Percentiles rank a stretch among this genome's conserved stretches.
These are phyloP conservation scores for Henckelia pumila DNA, from an alignment of 257 asterid genomes.

Conservation along the genomic window DNA sequence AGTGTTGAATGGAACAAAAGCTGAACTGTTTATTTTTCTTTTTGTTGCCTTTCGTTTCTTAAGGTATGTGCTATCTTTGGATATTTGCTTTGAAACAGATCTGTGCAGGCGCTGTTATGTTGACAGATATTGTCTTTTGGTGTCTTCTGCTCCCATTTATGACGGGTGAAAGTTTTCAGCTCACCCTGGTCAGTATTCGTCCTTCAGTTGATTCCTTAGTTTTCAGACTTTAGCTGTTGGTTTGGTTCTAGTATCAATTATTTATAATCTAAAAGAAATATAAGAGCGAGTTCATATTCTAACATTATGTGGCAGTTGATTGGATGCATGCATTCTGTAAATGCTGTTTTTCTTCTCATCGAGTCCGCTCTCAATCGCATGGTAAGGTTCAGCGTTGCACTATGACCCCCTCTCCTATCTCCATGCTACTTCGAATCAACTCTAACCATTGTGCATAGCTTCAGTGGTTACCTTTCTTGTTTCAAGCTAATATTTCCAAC, in stretches of 20 bases:
- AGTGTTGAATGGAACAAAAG: no score
- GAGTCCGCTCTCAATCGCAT: conserved; percentile 71
- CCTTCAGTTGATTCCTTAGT: neutral
- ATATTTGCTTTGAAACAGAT: conserved; percentile 35
- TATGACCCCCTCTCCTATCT: neutral
- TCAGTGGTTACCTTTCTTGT: neutral
- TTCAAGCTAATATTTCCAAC: conserved; percentile 20
- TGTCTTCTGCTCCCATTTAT: conserved; percentile 82
- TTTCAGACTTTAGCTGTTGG: neutral
- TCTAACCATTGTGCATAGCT: neutral
- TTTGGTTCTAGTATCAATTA: neutral
- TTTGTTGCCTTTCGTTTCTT: neutral
- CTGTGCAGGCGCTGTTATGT: conserved; percentile 80
- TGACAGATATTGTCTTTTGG: conserved; percentile 89
- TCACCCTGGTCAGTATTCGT: conserved; percentile 57
- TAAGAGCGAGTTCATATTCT: neutral
- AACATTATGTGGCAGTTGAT: conserved; percentile 49
- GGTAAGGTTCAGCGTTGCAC: conserved; percentile 38
- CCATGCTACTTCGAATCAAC: neutral
- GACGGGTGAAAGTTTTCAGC: conserved; percentile 59
- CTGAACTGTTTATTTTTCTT: no score
- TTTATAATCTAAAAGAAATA: neutral
- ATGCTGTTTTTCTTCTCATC: conserved; percentile 73
- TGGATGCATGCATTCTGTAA: conserved; percentile 82
- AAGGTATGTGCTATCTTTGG: neutral